Base-by-base conservation (phyloP, 768 basidiomycete genomes). In the Epithele typhae region DNA sequence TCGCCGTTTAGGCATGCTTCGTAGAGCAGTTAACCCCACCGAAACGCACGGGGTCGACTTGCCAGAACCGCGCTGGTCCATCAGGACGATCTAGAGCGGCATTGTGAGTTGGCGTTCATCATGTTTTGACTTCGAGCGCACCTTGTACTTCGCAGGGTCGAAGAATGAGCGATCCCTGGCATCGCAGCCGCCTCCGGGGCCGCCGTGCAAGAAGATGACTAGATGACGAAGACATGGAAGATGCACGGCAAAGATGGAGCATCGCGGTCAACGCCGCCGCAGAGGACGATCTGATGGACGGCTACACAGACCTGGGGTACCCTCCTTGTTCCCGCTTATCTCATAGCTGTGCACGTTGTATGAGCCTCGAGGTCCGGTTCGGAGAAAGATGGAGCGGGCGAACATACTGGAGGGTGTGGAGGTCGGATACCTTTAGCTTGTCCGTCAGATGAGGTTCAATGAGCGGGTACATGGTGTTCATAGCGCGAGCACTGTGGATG, bases 31-130 rank as follows among this genome's bases (percentile, higher is more conserved):
- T 14, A 30, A 14, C 8, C 27, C 8, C 27, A 7, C 7, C 27
- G 27, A 30, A 27, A 71, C 82, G 51, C 63, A 89, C 81, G 93
- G 93, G 0, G 75, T 88, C 15, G 88, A 91, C 57, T 89, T 85
- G 17, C 94, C 94, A 14, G 87, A 64, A 14, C 94, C 94, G 50
- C 94, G 75, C 65, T 97, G 94, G 66, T 96, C 93, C 55, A 92
- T 81, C 19, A 95, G 75, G 51, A 95, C 66, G 58, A 94, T 89
- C 86, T 90, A 45, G 18, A 15, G 1, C 4, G 6, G 21, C 52
- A 19, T 32, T 32, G 30, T 9, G 30, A 9, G 9, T 32, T 32
- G n/a, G n/a, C n/a, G n/a, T n/a, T n/a, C n/a, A n/a, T n/a, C 15
- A 15, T 32, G 30, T 15, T 15, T 32, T 9, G 30, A 9, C 15